phyloP scores from a whole-genome alignment of 495 filamentous ascomycete genomes.

The Penicillium silybi region DNA sequence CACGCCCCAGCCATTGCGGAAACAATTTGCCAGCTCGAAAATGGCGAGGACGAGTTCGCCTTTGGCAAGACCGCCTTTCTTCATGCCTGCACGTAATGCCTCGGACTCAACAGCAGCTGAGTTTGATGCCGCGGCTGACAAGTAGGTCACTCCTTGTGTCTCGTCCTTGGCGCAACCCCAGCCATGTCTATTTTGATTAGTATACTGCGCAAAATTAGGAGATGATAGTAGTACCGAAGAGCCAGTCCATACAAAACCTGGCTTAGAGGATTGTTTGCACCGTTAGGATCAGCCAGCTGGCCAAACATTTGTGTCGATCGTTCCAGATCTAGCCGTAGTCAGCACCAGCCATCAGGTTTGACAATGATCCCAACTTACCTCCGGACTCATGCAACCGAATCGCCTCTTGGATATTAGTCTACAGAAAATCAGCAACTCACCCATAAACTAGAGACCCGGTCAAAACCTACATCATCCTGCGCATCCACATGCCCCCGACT shows the following conservation, averaged over 20 bases:
- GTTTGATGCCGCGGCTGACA: conserved; percentile 86
- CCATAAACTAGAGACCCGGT: neutral
- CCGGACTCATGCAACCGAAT: conserved; percentile 89
- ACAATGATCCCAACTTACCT: conserved; percentile 35
- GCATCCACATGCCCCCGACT: conserved; percentile 35
- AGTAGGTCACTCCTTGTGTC: conserved; percentile 72
- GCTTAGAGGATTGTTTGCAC: conserved; percentile 85
- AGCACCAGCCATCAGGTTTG: neutral
- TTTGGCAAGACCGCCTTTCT: conserved; percentile 92
- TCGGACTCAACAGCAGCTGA: conserved; percentile 79
- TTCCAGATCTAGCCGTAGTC: conserved; percentile 47
- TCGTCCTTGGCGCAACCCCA: conserved; percentile 80
- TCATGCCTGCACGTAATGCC: conserved; percentile 78
- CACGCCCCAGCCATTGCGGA: conserved; percentile 94
- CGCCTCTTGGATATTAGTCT: conserved; percentile 92
- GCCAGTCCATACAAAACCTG: conserved; percentile 97
- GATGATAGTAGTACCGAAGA: conserved; percentile 55
- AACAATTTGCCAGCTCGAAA: conserved; percentile 90
- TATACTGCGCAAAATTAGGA: neutral
- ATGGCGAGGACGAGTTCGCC: conserved; percentile 97
- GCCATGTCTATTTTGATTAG: conserved; percentile 63
- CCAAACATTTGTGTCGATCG: conserved; percentile 83
- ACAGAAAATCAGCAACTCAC: neutral
- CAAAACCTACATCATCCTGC: conserved; percentile 39
- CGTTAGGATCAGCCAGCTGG: conserved; percentile 77